Base-by-base conservation (phyloP, 164 flowering plant species). In the Macadamia tetraphylla region DNA sequence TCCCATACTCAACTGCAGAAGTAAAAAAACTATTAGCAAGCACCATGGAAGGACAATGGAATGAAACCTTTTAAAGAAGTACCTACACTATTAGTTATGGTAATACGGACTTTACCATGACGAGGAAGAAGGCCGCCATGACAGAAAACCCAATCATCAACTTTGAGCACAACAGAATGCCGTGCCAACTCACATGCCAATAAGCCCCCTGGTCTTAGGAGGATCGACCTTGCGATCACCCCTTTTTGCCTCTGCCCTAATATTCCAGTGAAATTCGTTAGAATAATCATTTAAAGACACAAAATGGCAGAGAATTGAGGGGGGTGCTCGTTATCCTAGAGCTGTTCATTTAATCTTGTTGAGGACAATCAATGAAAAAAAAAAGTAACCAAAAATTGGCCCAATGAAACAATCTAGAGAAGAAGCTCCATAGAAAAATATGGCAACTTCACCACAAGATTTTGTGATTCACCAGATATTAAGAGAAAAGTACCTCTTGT, bases 51-150 rank as follows among this genome's bases (percentile, higher is more conserved):
- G 46, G 35, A 62, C 14, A 42, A 12, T 18, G 40, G 23, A 31
- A 42, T 8, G 30, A 56, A 52, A 52, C 44, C 63, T 43, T 61
- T 18, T 58, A 18, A 29, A 29, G 52, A 46, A 46, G 51, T 46
- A 46, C 51, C 51, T 3, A n/a, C 9, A 46, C 32, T 51, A 69
- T 57, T n/a, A 52, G 32, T 42, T 53, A 29, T 9, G 11, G 42
- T 18, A 61, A 44, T n/a, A 44, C 12, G 15, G 58, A 49, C 56
- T 67, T 73, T 86, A 94, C 98, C 98, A 74, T 94, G 98, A 75
- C 85, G 94, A 76, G 98, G 98, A 80, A 94, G 96, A 79, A 94
- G 91, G 40, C 97, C 97, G 23, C 98, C 98, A 66, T 91, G 98
- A 83, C 98, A 91, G 76, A 94, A 91, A 49, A 94, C 78, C 98